phyloP scores from a whole-genome alignment of 176 grass and related monocot genomes.

The Aechmea fasciata region DNA sequence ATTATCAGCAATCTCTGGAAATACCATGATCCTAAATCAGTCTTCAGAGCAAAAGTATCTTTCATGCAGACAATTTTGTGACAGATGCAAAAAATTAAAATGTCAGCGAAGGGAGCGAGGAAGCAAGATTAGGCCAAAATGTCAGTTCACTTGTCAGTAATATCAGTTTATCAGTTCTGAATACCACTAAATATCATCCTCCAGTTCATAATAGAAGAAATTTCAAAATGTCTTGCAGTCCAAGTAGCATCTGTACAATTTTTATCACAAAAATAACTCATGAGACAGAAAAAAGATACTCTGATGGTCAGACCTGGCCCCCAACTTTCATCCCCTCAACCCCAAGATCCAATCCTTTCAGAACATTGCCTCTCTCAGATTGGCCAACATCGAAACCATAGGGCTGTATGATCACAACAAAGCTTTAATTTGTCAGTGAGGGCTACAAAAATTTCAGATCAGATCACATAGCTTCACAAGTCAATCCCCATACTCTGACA shows the following conservation, averaged over 20 bases:
- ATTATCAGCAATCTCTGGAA: conserved; percentile 84
- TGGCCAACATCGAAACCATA: conserved; percentile 96
- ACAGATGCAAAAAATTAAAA: not conserved
- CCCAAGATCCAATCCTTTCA: conserved; percentile 94
- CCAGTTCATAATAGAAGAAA: too few relatives aligned
- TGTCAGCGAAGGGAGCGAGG: not conserved
- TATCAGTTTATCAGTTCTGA: too few relatives aligned
- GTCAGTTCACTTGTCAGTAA: not conserved
- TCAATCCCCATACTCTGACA: not conserved
- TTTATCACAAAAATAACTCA: not conserved
- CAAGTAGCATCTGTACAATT: not conserved
- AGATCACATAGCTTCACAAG: not conserved
- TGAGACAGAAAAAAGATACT: not conserved
- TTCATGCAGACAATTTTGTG: not conserved
- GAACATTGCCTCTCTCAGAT: conserved; percentile 78
- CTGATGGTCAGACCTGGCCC: conserved; percentile 56
- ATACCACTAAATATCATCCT: too few relatives aligned
- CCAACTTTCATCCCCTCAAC: conserved; percentile 94
- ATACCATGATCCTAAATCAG: conserved; percentile 11
- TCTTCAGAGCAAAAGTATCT: conserved; percentile 9
- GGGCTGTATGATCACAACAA: conserved; percentile 40
- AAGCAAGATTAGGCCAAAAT: too few relatives aligned
- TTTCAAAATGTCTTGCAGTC: too few relatives aligned
- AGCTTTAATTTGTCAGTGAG: not conserved
- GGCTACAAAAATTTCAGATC: not conserved